Base-by-base conservation (phyloP, 2,329 filamentous ascomycete species). In the Aspergillus candidus region DNA sequence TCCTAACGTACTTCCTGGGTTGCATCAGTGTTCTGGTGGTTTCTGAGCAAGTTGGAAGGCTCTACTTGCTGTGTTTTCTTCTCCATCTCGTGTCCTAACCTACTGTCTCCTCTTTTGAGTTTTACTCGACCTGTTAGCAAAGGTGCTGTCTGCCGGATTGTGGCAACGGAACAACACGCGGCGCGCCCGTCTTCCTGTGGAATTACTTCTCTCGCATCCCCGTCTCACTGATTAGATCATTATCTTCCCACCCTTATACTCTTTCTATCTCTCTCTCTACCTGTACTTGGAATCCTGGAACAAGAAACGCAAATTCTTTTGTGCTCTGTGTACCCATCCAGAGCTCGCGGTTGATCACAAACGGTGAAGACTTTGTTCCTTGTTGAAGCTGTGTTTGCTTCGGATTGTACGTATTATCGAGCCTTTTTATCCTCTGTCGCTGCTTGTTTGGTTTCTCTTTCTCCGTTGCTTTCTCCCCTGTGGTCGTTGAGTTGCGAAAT, bases 401-500 rank as follows among this genome's bases (percentile, higher is more conserved):
- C 57, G 59, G 57, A 66, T 65, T 68, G 65, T 68, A 68, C 64
- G 65, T 68, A 67, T 65, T 40, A 51, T 61, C 55, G 52, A 49
- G 60, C 52, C 55, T 58, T 54, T 50, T 56, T 49, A 44, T 44
- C 30, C 31, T 35, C 37, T 43, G 39, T 41, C 35, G 35, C 13
- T 39, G 36, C 30, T 49, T 49, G 40, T 51, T 39, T 22, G 51
- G 37, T 53, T 38, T 35, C 49, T 50, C 43, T 52, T 48, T 48
- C 40, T 41, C 34, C 46, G 38, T 38, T 39, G 38, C 32, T 40
- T 30, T 43, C 29, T 43, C 30, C 29, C 35, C 29, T 17, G 36
- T 38, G 34, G 29, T 12, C 45, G 35, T 40, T 37, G 47, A 33
- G 45, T 34, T 40, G 41, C 40, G 39, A 44, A 44, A 39, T 44